phyloP scores from a whole-genome alignment of 352 stramenopile genomes.

The Pythium insidiosum region DNA sequence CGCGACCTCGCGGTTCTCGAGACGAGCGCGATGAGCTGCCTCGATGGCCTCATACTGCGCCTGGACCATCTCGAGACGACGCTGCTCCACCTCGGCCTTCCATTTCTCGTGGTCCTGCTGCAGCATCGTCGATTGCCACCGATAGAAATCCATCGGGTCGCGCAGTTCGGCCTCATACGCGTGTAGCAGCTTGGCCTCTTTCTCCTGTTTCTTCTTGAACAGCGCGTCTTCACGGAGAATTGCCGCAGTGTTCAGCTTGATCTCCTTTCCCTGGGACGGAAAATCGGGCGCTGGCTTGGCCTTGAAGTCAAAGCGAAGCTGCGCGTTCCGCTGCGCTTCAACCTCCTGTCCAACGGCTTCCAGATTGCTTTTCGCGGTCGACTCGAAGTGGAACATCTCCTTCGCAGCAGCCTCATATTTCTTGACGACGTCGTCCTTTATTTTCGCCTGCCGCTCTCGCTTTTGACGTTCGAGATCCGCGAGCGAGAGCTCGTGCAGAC shows the following conservation, averaged over 20 bases:
- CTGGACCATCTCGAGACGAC: conserved; percentile 78
- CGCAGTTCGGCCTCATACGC: conserved; percentile 88
- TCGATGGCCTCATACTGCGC: conserved; percentile 75
- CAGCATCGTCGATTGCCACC: conserved; percentile 85
- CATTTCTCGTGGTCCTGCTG: conserved; percentile 65
- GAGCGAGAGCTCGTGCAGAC: conserved; percentile 59
- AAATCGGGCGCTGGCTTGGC: conserved; percentile 54
- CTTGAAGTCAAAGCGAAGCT: conserved; percentile 71
- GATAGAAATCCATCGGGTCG: conserved; percentile 88
- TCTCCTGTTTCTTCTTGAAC: conserved; percentile 88
- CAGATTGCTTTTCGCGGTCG: conserved; percentile 68
- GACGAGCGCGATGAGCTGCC: conserved; percentile 46
- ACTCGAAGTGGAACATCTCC: conserved; percentile 71
- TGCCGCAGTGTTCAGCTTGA: conserved; percentile 86
- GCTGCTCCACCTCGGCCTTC: conserved; percentile 64
- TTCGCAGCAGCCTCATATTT: conserved; percentile 69
- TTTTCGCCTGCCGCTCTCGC: conserved; percentile 36
- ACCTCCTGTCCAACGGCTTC: conserved; percentile 56
- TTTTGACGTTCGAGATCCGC: conserved; percentile 54
- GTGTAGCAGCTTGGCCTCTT: conserved; percentile 80
- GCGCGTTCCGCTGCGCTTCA: conserved; percentile 45
- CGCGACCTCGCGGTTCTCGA: conserved; percentile 80
- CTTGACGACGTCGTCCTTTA: conserved; percentile 46
- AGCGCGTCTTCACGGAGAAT: conserved; percentile 90
- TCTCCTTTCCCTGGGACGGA: conserved; percentile 23